Evolutionary conservation across 306 rosid species (phyloP).

Genomic region (Cucumis cinereus): DNA sequence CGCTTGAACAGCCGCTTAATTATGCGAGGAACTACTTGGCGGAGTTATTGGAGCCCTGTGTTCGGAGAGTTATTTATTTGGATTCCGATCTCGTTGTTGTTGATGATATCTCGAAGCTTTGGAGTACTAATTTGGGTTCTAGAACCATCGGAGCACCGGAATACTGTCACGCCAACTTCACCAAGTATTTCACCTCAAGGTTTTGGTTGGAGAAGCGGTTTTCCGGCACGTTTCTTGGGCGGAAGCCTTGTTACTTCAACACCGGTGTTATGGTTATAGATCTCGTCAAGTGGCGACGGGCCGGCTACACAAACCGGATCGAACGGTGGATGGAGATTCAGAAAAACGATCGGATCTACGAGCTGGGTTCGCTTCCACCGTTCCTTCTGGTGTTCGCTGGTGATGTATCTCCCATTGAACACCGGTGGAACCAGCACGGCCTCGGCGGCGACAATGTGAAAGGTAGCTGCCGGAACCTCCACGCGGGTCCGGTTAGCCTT

Average conservation of each 20-base stretch:
- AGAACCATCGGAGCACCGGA: constrained; percentile 63
- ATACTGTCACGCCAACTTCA: constrained; percentile 68
- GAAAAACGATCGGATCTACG: constrained; percentile 55
- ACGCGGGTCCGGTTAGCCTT: constrained; percentile 64
- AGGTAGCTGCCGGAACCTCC: constrained; percentile 60
- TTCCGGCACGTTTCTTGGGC: constrained; percentile 19
- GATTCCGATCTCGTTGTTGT: constrained; percentile 66
- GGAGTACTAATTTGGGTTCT: constrained; percentile 35
- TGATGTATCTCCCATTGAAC: constrained; percentile 67
- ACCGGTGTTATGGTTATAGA: constrained; percentile 85
- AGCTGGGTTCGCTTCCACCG: constrained; percentile 69
- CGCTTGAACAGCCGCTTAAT: constrained; percentile 63
- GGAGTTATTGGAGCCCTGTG: constrained; percentile 48
- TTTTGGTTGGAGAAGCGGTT: constrained; percentile 37
- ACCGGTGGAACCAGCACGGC: constrained; percentile 79
- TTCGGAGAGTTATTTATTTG: constrained; percentile 45
- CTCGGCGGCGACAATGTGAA: constrained; percentile 62
- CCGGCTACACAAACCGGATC: constrained; percentile 31
- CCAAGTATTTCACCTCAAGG: constrained; percentile 46
- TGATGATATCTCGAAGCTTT: constrained; percentile 47
- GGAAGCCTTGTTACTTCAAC: constrained; percentile 63
- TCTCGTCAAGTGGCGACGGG: constrained; percentile 50
- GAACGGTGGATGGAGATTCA: constrained; percentile 77
- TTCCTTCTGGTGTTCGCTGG: constrained; percentile 61
- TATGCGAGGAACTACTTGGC: constrained; percentile 69